Conservation (phyloP, 2,329 filamentous ascomycete species). For the Ascomycota sp. region DNA sequence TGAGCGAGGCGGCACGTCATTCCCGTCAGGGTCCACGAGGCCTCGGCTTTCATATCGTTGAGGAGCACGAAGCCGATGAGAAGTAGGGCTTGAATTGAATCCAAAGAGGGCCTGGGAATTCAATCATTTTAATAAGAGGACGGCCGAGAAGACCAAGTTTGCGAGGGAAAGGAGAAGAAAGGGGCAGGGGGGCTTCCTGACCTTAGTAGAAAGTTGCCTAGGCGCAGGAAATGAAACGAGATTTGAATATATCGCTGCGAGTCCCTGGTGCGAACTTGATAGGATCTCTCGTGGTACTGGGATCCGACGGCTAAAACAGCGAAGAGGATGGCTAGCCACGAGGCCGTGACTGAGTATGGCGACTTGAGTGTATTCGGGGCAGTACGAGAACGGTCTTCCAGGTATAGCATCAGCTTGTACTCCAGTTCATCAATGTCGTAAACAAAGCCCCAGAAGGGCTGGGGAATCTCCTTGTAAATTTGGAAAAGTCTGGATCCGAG, state of each 20-base stretch:
- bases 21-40: slow-evolving; percentile 41
- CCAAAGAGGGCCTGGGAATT: slow-evolving; percentile 30
- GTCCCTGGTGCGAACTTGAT: slow-evolving; percentile 34
- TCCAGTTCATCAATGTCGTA: slow-evolving; percentile 44
- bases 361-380: slow-evolving; percentile 22
- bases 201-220: slow-evolving; percentile 40
- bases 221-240: slow-evolving; percentile 39
- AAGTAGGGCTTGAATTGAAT: slow-evolving; percentile 41
- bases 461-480: slow-evolving; percentile 43
- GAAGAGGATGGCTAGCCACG: slow-evolving; percentile 44
- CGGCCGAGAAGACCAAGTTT: not conserved
- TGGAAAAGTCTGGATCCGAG: slow-evolving; percentile 29
- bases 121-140: not conserved
- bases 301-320: slow-evolving; percentile 41
- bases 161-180: not conserved
- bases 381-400: slow-evolving; percentile 38
- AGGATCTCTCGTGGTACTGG: slow-evolving; percentile 42
- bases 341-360: slow-evolving; percentile 32
- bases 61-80: slow-evolving; percentile 40
- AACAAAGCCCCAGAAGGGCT: slow-evolving; percentile 46
- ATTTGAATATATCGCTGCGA: slow-evolving; percentile 40
- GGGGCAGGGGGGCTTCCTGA: slow-evolving; percentile 7
- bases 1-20: slow-evolving; percentile 43
- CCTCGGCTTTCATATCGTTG: slow-evolving; percentile 49
- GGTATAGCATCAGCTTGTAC: slow-evolving; percentile 38